Base-by-base conservation (phyloP, 1,284 basidiomycete genomes). In the Cystobasidium sp. region DNA sequence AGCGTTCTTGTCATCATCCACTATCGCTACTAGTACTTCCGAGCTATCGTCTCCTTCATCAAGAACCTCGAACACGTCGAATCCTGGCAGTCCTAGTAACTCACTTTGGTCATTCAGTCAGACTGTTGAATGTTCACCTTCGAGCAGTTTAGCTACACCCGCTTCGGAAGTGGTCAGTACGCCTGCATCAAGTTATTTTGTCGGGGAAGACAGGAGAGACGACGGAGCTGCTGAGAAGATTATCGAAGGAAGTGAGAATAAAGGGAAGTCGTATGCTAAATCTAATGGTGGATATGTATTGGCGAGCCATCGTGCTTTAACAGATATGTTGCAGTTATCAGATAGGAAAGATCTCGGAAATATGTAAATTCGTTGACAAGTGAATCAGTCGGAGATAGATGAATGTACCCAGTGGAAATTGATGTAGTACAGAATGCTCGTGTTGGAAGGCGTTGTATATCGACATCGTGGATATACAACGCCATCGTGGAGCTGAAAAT, bases 281-380 rank as follows among this genome's bases (percentile, higher is more conserved):
- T 3, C 43, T n/a, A 41, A n/a, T 41, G 8, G 3, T 16, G 31
- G 31, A 31, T n/a, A 59, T 43, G 56, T 59, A 4, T n/a, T 41
- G 18, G 56, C 56, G 9, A 43, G 56, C 20, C 39, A 59, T 41
- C 39, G 56, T n/a, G 56, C 56, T 43, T 59, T 59, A n/a, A 59
- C 56, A 39, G 39, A 59, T 18, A 39, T 41, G 16, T 31, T 37
- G 53, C 24, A 37, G 8, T 37, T 56, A 31, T 56, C 12, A 56
- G n/a, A 53, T 22, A 53, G n/a, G 16, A 20, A 53, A 22, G 52
- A 24, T 3, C 52, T 53, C 52, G 24, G 10, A 53, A 20, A 20
- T 18, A 53, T 10, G 52, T 20, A 53, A 18, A 53, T 18, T 31
- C 31, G 31, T 31, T 2, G 31, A 31, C 31, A 31, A 31, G 31